Base-by-base conservation (phyloP, 345 rosid species). In the Clarkia xantiana region DNA sequence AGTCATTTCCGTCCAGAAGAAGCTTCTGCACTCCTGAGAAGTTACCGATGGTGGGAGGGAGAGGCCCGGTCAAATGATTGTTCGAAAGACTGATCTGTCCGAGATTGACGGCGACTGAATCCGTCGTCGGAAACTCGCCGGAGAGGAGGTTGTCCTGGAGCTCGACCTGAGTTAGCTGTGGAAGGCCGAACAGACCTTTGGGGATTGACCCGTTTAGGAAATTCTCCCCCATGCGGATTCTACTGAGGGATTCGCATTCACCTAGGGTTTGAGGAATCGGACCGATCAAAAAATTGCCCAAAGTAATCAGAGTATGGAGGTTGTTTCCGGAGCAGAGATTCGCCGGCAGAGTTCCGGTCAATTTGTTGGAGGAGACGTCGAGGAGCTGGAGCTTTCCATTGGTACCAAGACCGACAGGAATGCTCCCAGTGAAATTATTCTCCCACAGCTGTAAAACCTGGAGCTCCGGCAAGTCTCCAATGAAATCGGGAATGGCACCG, bases 201-300 rank as follows among this genome's bases (percentile, higher is more conserved):
- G 79, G 79, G 4, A 74, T 67, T n/a, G 79, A 70, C 11, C 79
- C 73, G 45, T 74, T 74, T 6, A 74, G 57, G 55, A 41, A 74
- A 60, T 74, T 74, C 5, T 70, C 76, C 11, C 79, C 79, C 79
- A 74, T 74, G 14, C 79, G 65, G 19, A 74, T 70, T 63, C 79
- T 43, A 51, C 52, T 59, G 51, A 74, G 47, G 18, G 79, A 67
- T 62, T 51, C 51, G 54, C 79, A 74, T 49, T 56, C 23, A 4
- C 79, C 79, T 1, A 74, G 47, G 0, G 73, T 55, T 42, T 64
- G 71, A 1, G 79, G 79, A 34, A 74, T 70, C 23, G 73, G 75
- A 2, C 79, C 79, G 18, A 70, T 61, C 55, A 74, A 51, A 68
- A 74, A 74, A 52, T 74, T 74, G n/a, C 56, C 62, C 0, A 74